Evolutionary conservation across 352 stramenopile species (phyloP), one percentile per base, ranked within the genome.

Genomic region (Elongisporangium undulatum): DNA sequence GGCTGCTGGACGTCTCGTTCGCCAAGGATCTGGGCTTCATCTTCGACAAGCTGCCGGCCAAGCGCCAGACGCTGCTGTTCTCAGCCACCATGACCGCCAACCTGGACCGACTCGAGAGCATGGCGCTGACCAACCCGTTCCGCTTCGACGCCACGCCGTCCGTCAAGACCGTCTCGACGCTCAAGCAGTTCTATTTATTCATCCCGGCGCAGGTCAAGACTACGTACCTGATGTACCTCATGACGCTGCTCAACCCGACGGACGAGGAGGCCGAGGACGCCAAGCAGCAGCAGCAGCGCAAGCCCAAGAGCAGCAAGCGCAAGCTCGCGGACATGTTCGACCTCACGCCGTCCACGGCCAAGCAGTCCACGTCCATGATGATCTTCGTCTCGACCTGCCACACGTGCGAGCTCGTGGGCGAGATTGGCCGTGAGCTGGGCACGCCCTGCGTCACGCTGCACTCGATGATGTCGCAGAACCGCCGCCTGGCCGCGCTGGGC

Each of bases 161-260:
- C 22, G 64, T 90, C 53, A 96, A 95, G 64, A 96, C 98, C 13
- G 95, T 97, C 51, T 67, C 80, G 26, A 96, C 91, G 29, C 77
- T 99, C 9, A 92, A 95, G 55, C 96, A 99, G 79, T 85, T 97
- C 73, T 99, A 99, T 75, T 80, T 99, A 63, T 98, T 99, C 69
- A 98, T 99, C 72, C 97, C 97, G 4, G 83, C 86, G 26, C 84
- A 98, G 62, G 90, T 99, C 57, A 98, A 98, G 66, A 92, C 98
- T 75, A 93, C 91, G 24, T 99, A 99, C 74, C 70, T 99, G 45
- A 85, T 98, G 70, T 94, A 89, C 59, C 62, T 97, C 26, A 77
- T 98, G 55, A 75, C 74, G 48, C 68, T 74, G 19, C 66, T 95
- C 22, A 77, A 87, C 38, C 78, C 79, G 48, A 82, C 48, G 26